Conservation (phyloP, 75 land plant genomes). For the Selaginella moellendorffii region DNA sequence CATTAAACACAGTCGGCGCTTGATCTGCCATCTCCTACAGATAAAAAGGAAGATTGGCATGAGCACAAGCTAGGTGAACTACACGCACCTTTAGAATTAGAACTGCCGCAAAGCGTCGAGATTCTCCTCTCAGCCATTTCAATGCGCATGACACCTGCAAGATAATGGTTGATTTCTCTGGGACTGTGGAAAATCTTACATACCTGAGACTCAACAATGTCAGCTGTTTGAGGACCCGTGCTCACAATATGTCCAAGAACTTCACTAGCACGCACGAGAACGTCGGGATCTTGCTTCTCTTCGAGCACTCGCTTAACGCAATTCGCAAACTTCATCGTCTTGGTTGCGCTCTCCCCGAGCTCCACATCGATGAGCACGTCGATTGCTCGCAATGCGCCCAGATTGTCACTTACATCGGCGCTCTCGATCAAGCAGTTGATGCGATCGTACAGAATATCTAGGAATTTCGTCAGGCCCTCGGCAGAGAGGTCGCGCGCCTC, state of each 20-base stretch:
- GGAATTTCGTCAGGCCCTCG: constrained; percentile 77
- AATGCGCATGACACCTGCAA: constrained; percentile 60
- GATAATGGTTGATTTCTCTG: background rate
- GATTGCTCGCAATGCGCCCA: constrained; percentile 74
- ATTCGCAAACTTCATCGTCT: constrained; percentile 54
- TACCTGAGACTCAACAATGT: constrained; percentile 91
- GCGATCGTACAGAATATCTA: constrained; percentile 79
- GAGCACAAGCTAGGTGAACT: background rate
- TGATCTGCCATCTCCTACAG: constrained; percentile 97
- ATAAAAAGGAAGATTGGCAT: background rate
- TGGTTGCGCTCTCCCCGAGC: constrained; percentile 86
- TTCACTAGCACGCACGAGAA: constrained; percentile 54
- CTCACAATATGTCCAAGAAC: constrained; percentile 86
- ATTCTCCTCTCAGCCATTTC: constrained; percentile 70
- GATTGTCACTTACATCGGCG: constrained; percentile 58
- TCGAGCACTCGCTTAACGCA: constrained; percentile 59
- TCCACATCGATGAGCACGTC: constrained; percentile 75
- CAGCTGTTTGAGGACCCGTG: constrained; percentile 91
- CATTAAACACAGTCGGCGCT: constrained; percentile 98
- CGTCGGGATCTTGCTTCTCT: constrained; percentile 64
- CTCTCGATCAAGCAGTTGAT: constrained; percentile 48
- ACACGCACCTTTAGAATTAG: constrained; percentile 70
- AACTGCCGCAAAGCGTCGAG: constrained; percentile 90
- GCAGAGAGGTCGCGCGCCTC: constrained; percentile 74
- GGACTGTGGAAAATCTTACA: background rate